Conservation (phyloP, 176 grass and related monocot genomes). For the Oryza brachyantha region DNA sequence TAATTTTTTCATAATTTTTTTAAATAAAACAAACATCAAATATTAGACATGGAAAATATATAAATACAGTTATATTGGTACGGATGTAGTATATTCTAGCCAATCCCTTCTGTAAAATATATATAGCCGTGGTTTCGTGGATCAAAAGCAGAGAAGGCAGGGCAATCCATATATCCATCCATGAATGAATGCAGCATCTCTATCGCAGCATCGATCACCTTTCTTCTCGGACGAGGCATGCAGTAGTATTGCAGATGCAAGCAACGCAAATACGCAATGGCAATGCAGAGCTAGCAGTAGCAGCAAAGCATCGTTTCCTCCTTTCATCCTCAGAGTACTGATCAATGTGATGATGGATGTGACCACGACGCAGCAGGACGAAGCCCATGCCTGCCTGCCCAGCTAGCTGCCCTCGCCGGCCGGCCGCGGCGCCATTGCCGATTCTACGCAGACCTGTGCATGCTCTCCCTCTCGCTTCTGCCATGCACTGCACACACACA, state of each 20-base stretch:
- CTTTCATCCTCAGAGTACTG: background rate
- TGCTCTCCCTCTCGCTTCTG: too few species aligned
- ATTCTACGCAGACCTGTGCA: too few species aligned
- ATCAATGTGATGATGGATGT: background rate
- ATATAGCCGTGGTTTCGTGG: background rate
- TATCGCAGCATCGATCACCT: background rate
- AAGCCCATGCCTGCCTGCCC: background rate
- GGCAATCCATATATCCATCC: background rate
- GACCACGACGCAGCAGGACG: constrained; percentile 5
- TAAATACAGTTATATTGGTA: too few species aligned
- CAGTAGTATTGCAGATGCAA: too few species aligned
- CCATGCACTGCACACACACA: background rate
- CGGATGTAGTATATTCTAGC: too few species aligned
- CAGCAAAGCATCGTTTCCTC: background rate
- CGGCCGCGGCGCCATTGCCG: background rate
- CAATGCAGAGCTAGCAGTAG: too few species aligned
- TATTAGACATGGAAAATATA: too few species aligned
- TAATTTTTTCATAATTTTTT: too few species aligned
- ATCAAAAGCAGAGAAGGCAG: background rate
- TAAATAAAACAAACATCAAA: too few species aligned
- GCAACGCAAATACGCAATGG: background rate
- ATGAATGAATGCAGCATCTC: too few species aligned
- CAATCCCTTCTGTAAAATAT: too few species aligned
- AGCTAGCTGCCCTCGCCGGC: too few species aligned
- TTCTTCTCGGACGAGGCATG: background rate